phyloP scores from a whole-genome alignment of 2,329 filamentous ascomycete genomes.

The Colletotrichum navitas region DNA sequence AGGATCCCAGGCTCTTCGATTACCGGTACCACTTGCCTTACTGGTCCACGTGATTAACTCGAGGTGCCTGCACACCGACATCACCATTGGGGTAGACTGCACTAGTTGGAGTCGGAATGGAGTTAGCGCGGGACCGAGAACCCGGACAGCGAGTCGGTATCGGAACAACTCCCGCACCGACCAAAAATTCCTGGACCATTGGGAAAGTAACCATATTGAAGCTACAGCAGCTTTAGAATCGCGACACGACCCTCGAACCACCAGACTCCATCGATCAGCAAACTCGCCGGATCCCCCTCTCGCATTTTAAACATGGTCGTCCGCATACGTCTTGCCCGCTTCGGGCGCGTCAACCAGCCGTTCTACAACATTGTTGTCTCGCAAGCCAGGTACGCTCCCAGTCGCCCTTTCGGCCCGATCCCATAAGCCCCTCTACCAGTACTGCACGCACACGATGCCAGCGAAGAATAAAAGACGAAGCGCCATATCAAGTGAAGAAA shows the following conservation, averaged over 20 bases:
- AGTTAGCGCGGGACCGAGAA: conserved; percentile 5
- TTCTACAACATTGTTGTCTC: conserved; percentile 98
- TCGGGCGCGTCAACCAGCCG: conserved; percentile 87
- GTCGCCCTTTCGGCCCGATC: no score
- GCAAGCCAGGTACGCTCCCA: conserved; percentile 79
- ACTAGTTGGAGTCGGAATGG: neutral
- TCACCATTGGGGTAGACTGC: neutral
- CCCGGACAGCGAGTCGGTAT: neutral
- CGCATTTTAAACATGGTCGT: conserved; percentile 78
- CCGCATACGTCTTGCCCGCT: conserved; percentile 92
- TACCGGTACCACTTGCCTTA: neutral
- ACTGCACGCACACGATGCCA: neutral
- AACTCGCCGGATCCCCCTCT: rapidly evolving
- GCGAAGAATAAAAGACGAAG: neutral
- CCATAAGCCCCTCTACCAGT: neutral
- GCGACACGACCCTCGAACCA: conserved; percentile 6
- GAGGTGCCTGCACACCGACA: neutral
- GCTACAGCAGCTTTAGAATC: conserved; percentile 10
- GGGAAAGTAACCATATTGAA: conserved; percentile 1
- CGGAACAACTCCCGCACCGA: conserved; percentile 12
- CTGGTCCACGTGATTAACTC: neutral
- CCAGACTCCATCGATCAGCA: neutral
- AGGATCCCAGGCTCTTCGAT: neutral
- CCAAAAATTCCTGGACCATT: conserved; percentile 31
- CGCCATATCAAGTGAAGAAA: neutral